Conservation (phyloP, 495 filamentous ascomycete genomes). For the Apodospora peruviana region DNA sequence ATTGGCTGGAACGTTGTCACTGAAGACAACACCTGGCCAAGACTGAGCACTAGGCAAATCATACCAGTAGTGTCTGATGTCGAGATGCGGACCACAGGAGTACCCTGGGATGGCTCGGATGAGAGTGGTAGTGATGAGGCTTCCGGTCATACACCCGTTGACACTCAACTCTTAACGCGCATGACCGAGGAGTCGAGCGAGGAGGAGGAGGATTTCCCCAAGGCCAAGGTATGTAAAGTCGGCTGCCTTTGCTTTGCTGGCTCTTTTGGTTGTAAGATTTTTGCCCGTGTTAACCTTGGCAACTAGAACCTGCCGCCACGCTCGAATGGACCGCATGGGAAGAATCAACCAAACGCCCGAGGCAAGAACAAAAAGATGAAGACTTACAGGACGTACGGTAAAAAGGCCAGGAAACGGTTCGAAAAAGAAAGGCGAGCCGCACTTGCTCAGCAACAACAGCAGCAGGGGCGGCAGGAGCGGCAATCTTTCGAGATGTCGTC, state of each 20-base stretch:
- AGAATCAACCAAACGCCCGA: slow-evolving; percentile 15
- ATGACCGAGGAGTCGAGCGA: slow-evolving; percentile 51
- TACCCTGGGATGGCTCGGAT: slow-evolving; percentile 27
- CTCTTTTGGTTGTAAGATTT: not conserved
- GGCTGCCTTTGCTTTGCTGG: no score
- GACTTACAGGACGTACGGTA: slow-evolving; percentile 29
- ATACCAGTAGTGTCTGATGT: slow-evolving; percentile 24
- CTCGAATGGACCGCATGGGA: slow-evolving; percentile 4
- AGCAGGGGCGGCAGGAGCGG: slow-evolving; percentile 23
- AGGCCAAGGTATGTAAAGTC: slow-evolving; percentile 24
- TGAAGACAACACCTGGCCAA: slow-evolving; percentile 50
- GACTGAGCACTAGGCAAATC: slow-evolving; percentile 48
- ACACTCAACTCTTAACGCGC: slow-evolving; percentile 27
- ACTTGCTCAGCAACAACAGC: slow-evolving; percentile 22
- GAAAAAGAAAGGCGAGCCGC: slow-evolving; percentile 25
- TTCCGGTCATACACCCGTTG: not conserved
- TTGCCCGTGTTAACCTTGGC: not conserved
- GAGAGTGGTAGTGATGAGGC: slow-evolving; percentile 36
- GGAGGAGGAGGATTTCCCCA: slow-evolving; percentile 31
- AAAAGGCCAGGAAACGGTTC: slow-evolving; percentile 29
- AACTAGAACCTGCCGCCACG: slow-evolving; percentile 5
- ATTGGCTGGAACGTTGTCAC: slow-evolving; percentile 57
- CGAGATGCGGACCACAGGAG: slow-evolving; percentile 26
- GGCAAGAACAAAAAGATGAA: slow-evolving; percentile 34
- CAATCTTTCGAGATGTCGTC: slow-evolving; percentile 17